Conservation (phyloP, 768 basidiomycete genomes). For the Phlebiopsis gigantea region DNA sequence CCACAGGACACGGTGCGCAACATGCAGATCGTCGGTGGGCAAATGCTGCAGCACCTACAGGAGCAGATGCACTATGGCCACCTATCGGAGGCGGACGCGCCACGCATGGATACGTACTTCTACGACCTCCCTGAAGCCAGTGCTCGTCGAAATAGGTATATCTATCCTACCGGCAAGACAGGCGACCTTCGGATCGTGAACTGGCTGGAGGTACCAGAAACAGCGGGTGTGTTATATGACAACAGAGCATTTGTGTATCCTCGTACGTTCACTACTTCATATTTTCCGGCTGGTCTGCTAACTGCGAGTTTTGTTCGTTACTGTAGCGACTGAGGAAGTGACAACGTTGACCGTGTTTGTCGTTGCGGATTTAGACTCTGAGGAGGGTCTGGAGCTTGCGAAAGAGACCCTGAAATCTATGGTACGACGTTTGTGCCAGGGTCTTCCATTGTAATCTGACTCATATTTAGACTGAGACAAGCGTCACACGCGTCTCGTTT, state of each 20-base stretch:
- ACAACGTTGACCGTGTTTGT: slow-evolving; percentile 53
- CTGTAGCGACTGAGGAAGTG: slow-evolving; percentile 14
- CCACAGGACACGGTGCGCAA: slow-evolving; percentile 57
- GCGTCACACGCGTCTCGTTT: slow-evolving; percentile 62
- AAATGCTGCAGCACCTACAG: slow-evolving; percentile 66
- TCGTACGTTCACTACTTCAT: slow-evolving; percentile 33
- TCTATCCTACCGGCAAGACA: slow-evolving; percentile 49
- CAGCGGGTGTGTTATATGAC: slow-evolving; percentile 37
- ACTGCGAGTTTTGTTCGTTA: slow-evolving; percentile 18
- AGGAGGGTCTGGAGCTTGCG: slow-evolving; percentile 51
- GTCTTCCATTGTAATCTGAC: neutral
- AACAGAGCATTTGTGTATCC: slow-evolving; percentile 58
- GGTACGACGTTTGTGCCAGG: slow-evolving; percentile 31
- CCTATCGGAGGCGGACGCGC: slow-evolving; percentile 47
- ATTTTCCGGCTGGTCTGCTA: neutral
- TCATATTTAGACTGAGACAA: slow-evolving; percentile 34
- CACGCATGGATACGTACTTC: slow-evolving; percentile 69
- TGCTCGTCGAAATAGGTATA: slow-evolving; percentile 67
- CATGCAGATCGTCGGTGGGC: slow-evolving; percentile 54
- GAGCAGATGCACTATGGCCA: slow-evolving; percentile 62
- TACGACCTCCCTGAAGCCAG: slow-evolving; percentile 80
- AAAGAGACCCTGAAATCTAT: slow-evolving; percentile 61
- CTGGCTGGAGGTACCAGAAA: slow-evolving; percentile 47
- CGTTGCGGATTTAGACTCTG: slow-evolving; percentile 72
- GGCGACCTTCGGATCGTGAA: slow-evolving; percentile 48